These are phyloP conservation scores for Penicillium sp. DNA, from an alignment of 2,329 filamentous ascomycete genomes.

Conservation along the genomic window DNA sequence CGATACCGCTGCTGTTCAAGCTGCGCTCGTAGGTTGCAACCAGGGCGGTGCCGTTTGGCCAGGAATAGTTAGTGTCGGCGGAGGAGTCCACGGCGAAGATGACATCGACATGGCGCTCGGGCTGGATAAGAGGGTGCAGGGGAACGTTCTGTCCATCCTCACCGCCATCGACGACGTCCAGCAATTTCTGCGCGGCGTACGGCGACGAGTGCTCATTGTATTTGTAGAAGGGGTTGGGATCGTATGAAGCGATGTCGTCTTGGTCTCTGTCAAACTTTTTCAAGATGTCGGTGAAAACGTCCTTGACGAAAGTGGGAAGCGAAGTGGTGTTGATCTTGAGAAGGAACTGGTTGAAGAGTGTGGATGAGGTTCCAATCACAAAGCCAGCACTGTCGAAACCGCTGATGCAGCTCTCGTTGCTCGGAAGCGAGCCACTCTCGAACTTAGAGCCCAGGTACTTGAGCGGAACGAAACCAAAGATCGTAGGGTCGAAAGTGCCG, in stretches of 20 bases:
- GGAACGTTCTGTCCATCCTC: conserved; percentile 78
- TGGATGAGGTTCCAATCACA: conserved; percentile 81
- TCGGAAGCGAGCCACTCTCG: conserved; percentile 57
- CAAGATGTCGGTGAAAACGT: conserved; percentile 55
- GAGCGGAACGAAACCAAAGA: conserved; percentile 68
- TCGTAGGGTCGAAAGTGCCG: conserved; percentile 70
- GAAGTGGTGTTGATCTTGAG: conserved; percentile 59
- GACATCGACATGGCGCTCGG: conserved; percentile 68
- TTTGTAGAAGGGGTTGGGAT: conserved; percentile 71
- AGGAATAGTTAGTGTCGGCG: conserved; percentile 65
- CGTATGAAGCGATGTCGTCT: conserved; percentile 71
- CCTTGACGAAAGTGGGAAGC: conserved; percentile 51
- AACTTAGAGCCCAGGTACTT: conserved; percentile 73
- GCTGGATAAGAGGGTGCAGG: conserved; percentile 72
- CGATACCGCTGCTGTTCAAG: conserved; percentile 52
- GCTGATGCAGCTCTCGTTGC: conserved; percentile 61
- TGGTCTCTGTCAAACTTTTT: conserved; percentile 47
- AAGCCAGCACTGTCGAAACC: conserved; percentile 83
- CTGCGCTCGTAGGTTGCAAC: conserved; percentile 72
- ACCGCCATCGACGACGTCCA: conserved; percentile 76
- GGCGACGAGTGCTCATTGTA: conserved; percentile 61
- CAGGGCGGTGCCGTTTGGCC: conserved; percentile 75
- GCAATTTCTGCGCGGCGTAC: conserved; percentile 51
- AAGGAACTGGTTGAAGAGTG: conserved; percentile 78
- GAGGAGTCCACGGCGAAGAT: conserved; percentile 79